A percentile compares a stretch with the other conserved stretches of the same genome.
These are phyloP conservation scores for Penicillium sumatraense DNA, from an alignment of 2,329 filamentous ascomycete species.

Conservation along the genomic window DNA sequence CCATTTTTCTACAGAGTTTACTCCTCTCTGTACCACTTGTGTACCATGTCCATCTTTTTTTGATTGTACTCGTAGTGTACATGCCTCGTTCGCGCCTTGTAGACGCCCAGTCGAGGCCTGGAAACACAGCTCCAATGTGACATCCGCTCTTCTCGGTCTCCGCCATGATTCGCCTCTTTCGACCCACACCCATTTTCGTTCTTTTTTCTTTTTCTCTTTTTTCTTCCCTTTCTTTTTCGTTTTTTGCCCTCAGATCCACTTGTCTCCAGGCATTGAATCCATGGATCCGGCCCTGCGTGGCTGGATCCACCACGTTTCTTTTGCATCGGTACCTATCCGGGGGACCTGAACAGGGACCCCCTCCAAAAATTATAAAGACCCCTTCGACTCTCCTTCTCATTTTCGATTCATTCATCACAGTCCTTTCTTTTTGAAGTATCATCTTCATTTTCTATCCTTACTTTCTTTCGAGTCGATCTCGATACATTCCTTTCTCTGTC, in stretches of 20 bases:
- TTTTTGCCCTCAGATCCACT: conserved; percentile 20
- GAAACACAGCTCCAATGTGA: conserved; percentile 6
- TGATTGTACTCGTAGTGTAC: neutral
- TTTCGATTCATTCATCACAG: conserved; percentile 15
- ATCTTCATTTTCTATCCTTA: conserved; percentile 5
- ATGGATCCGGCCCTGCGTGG: conserved; percentile 22
- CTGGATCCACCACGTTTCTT: conserved; percentile 19
- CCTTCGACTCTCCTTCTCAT: conserved; percentile 5
- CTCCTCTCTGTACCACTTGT: no score
- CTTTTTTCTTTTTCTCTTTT: conserved; percentile 6
- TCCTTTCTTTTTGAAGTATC: conserved; percentile 18
- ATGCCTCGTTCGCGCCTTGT: neutral
- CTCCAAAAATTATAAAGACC: conserved; percentile 27
- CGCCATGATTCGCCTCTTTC: conserved; percentile 17
- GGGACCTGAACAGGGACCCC: conserved; percentile 6
- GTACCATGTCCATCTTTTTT: no score
- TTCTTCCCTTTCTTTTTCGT: conserved; percentile 15
- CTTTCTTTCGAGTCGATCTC: conserved; percentile 32
- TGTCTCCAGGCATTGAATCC: conserved; percentile 14
- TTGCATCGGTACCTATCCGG: conserved; percentile 22
- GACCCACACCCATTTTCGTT: conserved; percentile 20
- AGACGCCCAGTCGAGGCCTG: conserved; percentile 1
- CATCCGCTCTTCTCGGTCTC: neutral
- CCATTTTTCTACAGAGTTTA: neutral
- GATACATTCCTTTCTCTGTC: conserved; percentile 29